Percentiles rank a stretch among this genome's conserved stretches.
These are phyloP conservation scores for Metschnikowia continentalis DNA, from an alignment of 805 yeast species.

Conservation along the genomic window DNA sequence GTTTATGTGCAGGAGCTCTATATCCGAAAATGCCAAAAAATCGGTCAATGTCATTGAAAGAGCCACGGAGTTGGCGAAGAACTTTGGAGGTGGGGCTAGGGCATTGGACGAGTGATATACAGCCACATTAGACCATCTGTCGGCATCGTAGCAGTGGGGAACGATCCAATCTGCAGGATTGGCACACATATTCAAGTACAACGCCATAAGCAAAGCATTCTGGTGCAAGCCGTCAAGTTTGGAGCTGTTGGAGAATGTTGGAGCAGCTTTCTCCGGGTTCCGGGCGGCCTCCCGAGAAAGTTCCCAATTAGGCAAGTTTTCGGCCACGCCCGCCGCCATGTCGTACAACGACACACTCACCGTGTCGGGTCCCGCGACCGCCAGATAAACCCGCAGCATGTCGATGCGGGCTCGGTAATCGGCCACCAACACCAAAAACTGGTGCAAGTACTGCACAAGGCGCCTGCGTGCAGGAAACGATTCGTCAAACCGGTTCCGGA, in stretches of 20 bases:
- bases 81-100: conserved; percentile 18
- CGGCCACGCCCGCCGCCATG: background rate
- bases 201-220: conserved; percentile 25
- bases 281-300: background rate
- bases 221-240: conserved; percentile 22
- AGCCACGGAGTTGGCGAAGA: conserved; percentile 24
- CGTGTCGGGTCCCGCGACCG: background rate
- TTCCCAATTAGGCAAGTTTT: background rate
- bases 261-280: too few relatives aligned
- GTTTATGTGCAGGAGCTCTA: conserved; percentile 6
- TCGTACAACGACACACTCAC: background rate
- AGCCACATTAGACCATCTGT: conserved; percentile 20
- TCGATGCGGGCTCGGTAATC: conserved; percentile 6
- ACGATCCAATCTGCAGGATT: conserved; percentile 27
- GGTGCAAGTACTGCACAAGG: conserved; percentile 22
- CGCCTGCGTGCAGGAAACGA: conserved; percentile 15
- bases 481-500: conserved; percentile 23
- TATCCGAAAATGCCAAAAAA: conserved; percentile 10
- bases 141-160: conserved; percentile 14
- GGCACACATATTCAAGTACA: conserved; percentile 23
- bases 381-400: background rate
- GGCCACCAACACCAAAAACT: conserved; percentile 22
- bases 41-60: conserved; percentile 13
- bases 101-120: conserved; percentile 23
- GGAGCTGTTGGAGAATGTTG: too few relatives aligned